Base-by-base conservation (phyloP, 768 basidiomycete species). In the Lactarius quietus region DNA sequence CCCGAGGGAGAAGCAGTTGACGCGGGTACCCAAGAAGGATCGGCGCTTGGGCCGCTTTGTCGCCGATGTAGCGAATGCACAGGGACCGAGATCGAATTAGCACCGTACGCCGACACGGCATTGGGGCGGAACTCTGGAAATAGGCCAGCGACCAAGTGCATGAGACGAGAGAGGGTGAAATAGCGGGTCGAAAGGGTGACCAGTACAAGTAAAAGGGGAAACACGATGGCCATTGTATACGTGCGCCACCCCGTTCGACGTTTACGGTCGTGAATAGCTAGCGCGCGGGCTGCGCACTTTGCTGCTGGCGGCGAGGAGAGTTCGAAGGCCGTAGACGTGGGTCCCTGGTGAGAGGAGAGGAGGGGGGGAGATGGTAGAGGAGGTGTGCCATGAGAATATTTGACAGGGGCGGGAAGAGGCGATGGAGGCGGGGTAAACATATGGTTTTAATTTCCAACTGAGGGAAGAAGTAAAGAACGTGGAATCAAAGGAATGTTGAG, bases 151-250 rank as follows among this genome's bases (percentile, higher is more conserved):
- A 81, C 71, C 36, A 78, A 70, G 71, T 83, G 81, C 67, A 84
- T 77, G 35, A 77, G 74, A 51, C 74, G 77, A 36, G 81, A 82
- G 69, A 82, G 85, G 12, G 80, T 73, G 64, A 81, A 51, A 73
- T 79, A 86, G n/a, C 78, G 83, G 18, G 83, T 82, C 15, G 80
- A 82, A 3, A 77, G 71, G 14, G 85, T 83, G 65, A 89, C 78
- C 51, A 86, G 61, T 43, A 87, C 71, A 57, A 91, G 79, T 7
- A 78, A 68, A 12, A 86, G 68, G 3, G 89, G 89, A 3, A 88
- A 78, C 38, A 86, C 67, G 48, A 89, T 61, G 61, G 86, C 79
- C 1, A 83, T 78, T 82, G 81, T 84, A 72, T 76, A 75, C 60
- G 79, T 77, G 59, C 79, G 75, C 28, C 83, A 78, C 51, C 78